phyloP scores from a whole-genome alignment of 768 basidiomycete genomes.

The Psilocybe cubensis region DNA sequence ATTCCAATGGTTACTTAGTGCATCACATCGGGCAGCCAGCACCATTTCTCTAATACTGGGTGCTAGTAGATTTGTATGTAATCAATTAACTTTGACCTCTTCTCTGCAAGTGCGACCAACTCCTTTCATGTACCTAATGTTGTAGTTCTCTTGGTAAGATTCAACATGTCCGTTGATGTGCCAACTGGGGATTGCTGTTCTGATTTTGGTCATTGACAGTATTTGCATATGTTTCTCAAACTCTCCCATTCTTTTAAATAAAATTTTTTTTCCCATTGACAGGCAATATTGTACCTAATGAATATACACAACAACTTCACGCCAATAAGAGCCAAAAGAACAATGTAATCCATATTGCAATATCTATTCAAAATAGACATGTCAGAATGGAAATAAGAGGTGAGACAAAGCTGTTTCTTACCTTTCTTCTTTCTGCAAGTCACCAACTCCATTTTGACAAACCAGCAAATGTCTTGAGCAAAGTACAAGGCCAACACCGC shows the following conservation, averaged over 20 bases:
- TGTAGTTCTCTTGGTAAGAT: constrained; percentile 31
- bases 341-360: constrained; percentile 17
- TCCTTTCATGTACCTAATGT: constrained; percentile 29
- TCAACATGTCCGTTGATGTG: constrained; percentile 37
- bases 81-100: constrained; percentile 40
- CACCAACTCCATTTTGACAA: constrained; percentile 19
- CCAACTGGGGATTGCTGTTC: constrained; percentile 35
- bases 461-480: constrained; percentile 22
- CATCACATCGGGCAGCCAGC: constrained; percentile 31
- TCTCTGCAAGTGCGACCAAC: constrained; percentile 33
- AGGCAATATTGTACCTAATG: constrained; percentile 18
- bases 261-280: constrained; percentile 15
- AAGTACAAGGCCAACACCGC: constrained; percentile 7
- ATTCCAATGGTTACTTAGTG: constrained; percentile 39
- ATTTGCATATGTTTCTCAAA: constrained; percentile 9
- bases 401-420: too few species aligned
- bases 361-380: constrained; percentile 2
- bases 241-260: background rate
- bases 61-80: constrained; percentile 30
- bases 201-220: background rate
- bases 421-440: constrained; percentile 26
- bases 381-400: background rate
- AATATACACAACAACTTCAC: background rate
- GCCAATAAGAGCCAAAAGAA: constrained; percentile 4
- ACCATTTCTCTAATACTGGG: constrained; percentile 40